Evolutionary conservation across 495 filamentous ascomycete species (phyloP).

Genomic region (Evernia prunastri): DNA sequence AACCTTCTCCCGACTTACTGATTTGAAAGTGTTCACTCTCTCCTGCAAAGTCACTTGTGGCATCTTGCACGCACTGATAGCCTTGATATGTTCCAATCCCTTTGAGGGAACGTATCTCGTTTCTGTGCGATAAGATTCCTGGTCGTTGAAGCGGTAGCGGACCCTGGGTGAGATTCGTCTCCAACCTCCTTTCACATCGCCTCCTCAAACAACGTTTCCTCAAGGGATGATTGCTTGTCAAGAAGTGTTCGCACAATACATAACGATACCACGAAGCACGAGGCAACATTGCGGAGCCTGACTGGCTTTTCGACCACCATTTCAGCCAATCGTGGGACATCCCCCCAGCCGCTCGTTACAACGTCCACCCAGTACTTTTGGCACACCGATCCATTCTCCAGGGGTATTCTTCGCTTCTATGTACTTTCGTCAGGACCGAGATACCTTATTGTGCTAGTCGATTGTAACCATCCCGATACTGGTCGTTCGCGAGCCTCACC

Average conservation of each 20-base stretch:
- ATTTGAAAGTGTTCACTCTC: neutral
- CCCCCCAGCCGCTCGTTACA: conserved; percentile 31
- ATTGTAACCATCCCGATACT: neutral
- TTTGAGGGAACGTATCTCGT: neutral
- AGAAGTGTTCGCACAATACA: neutral
- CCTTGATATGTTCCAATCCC: neutral
- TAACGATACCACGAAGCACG: conserved; percentile 3
- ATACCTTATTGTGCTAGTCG: conserved; percentile 1
- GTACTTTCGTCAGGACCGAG: neutral
- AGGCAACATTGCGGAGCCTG: neutral
- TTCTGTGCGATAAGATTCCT: neutral
- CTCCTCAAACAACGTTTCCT: conserved; percentile 5
- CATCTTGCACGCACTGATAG: neutral
- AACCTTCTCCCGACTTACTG: conserved; percentile 14
- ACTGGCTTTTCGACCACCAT: conserved; percentile 2
- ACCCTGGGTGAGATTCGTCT: neutral
- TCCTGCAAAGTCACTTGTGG: neutral
- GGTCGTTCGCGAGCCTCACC: neutral
- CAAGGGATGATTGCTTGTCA: neutral
- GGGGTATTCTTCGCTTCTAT: conserved; percentile 6
- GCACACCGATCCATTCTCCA: neutral
- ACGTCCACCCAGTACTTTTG: neutral
- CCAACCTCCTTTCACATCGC: conserved; percentile 23
- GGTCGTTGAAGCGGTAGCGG: neutral
- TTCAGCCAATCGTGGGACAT: conserved; percentile 8